A percentile compares a stretch with the other conserved stretches of the same genome.
phyloP scores from a whole-genome alignment of 2,329 filamentous ascomycete genomes.

The Cladorrhinum sp. region DNA sequence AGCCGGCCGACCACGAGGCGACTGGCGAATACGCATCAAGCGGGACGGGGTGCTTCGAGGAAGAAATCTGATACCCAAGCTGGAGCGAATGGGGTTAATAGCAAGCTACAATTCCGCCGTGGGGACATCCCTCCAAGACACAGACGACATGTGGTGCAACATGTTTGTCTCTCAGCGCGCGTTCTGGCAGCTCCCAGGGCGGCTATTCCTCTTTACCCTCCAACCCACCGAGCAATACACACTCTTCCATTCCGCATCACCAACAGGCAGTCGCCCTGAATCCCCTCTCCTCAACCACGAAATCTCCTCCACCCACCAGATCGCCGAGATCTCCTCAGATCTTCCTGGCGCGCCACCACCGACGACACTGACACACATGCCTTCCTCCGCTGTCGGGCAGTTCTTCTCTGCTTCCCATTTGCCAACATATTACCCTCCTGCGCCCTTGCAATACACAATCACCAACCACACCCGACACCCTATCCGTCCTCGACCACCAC shows the following conservation, averaged over 20 bases:
- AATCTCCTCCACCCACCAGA: conserved; percentile 22
- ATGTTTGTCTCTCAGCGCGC: conserved; percentile 79
- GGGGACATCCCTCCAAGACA: conserved; percentile 60
- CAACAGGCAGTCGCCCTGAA: conserved; percentile 50
- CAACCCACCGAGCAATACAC: conserved; percentile 47
- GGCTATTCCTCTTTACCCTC: conserved; percentile 83
- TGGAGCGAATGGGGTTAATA: conserved; percentile 90
- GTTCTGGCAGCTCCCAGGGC: conserved; percentile 90
- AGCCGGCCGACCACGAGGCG: conserved; percentile 70
- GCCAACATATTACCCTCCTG: conserved; percentile 85
- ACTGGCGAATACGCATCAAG: conserved; percentile 83
- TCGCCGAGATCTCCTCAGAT: conserved; percentile 34
- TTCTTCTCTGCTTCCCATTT: conserved; percentile 82
- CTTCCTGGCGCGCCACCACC: conserved; percentile 40
- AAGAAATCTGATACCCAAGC: conserved; percentile 78
- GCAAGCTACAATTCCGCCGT: conserved; percentile 72
- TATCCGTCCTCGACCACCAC: conserved; percentile 79
- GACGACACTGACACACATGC: conserved; percentile 32
- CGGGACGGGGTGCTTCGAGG: conserved; percentile 85
- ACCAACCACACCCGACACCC: conserved; percentile 81
- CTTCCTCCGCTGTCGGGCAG: conserved; percentile 55
- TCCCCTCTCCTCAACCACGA: conserved; percentile 42
- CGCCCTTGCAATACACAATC: conserved; percentile 75
- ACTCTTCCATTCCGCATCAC: conserved; percentile 47
- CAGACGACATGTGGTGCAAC: conserved; percentile 64